Evolutionary conservation across 257 asterid species (phyloP).

Genomic region (Jacaranda mimosifolia): DNA sequence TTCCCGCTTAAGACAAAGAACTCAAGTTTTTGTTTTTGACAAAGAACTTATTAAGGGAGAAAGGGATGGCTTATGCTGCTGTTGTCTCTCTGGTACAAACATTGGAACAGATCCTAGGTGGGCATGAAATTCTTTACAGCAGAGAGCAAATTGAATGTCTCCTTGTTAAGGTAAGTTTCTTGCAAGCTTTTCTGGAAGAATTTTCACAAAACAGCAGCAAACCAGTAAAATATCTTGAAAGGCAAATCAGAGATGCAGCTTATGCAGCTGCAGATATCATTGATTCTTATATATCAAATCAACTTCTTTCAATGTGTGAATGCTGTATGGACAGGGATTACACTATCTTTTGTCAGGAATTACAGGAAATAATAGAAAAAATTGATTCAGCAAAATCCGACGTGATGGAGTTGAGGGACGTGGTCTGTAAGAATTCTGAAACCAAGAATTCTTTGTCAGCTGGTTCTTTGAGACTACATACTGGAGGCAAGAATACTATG

Average conservation of each 20-base stretch:
- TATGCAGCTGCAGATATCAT: slow-evolving; percentile 25
- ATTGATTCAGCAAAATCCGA: neutral
- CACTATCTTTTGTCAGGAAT: neutral
- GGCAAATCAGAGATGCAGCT: slow-evolving; percentile 19
- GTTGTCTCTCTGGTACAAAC: slow-evolving; percentile 25
- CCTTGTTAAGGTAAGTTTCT: neutral
- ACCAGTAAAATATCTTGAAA: neutral
- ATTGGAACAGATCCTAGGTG: neutral
- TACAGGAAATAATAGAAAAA: neutral
- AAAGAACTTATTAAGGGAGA: neutral
- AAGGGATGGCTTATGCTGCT: slow-evolving; percentile 29
- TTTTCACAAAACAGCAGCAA: neutral
- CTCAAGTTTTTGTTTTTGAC: neutral
- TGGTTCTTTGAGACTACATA: neutral
- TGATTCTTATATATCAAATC: slow-evolving; percentile 1
- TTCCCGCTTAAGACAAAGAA: neutral
- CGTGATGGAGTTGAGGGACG: neutral
- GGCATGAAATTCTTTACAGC: neutral
- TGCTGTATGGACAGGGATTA: neutral
- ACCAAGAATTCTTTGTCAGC: neutral
- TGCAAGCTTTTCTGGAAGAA: slow-evolving; percentile 5
- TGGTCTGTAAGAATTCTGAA: neutral
- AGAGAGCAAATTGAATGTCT: neutral
- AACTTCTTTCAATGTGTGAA: slow-evolving; percentile 8
- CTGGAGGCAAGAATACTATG: neutral